Base-by-base conservation (phyloP, 1,284 basidiomycete species). In the Sporisorium scitamineum region DNA sequence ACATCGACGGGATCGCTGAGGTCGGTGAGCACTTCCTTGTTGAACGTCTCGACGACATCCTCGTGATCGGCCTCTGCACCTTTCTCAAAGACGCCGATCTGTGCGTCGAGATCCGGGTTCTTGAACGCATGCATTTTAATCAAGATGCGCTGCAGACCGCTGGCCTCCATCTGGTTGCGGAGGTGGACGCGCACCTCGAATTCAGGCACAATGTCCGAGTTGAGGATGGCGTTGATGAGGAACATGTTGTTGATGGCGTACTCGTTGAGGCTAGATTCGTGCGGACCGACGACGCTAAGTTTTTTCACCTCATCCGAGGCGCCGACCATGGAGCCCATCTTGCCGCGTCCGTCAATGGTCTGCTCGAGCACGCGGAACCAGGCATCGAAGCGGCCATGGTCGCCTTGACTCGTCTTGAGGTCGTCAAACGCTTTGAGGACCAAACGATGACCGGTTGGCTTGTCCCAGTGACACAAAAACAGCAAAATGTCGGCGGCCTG, bases 291-390 rank as follows among this genome's bases (percentile, higher is more conserved):
- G n/a, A 83, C 55, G 61, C 78, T 80, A 34, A 85, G 71, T 65
- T 80, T 90, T 82, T 89, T 90, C 65, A 96, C 89, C 72, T 97
- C 94, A 37, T 95, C 93, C 78, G 94, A 95, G 10, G 94, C 93
- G 2, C 97, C 96, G 9, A 99, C 96, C 53, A 93, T 87, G 83
- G 93, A 96, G 2, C 96, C 96, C 94, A 98, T 96, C 85, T 91
- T 92, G 1, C 97, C 96, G 66, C 94, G 88, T 1, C 95, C 94
- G 50, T 91, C 90, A 14, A 98, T 88, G 5, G 90, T 90, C 41
- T 88, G 87, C 80, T 95, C 93, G 69, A 96, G 88, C 1, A 92
- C 91, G 74, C 91, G 91, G 85, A 99, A 93, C 95, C 94, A 98
- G 72, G 90, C 94, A 74, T 92, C 91, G 86, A 94, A 99, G 47